Base-by-base conservation (phyloP, 179 eudicot species). In the Spinacia oleracea region DNA sequence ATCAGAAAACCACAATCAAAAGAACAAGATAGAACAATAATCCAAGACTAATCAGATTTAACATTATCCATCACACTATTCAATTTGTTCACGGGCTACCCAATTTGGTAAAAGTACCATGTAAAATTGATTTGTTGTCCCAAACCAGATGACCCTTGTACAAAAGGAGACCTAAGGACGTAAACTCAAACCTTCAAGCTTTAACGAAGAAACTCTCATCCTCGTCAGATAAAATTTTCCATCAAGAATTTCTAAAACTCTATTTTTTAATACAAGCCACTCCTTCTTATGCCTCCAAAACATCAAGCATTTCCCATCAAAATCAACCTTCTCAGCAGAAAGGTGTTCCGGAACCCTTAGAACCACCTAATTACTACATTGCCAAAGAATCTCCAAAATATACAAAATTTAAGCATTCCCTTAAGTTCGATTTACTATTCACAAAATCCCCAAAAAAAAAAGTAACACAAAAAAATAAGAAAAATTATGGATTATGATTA, bases 401-500 rank as follows among this genome's bases (percentile, higher is more conserved):
- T 2, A 10, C 64, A 59, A 59, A 59, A 25, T 2, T 25, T 59
- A 59, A 23, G 9, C 58, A 18, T 53, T 0, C 50, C 1, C 0
- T 45, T 9, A 18, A 0, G 58, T 53, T 53, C 58, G 4, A 34
- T 27, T 29, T 60, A 14, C 32, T 60, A 25, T 11, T 56, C 31
- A 69, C 23, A 15, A 15, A 11, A 32, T 38, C 6, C 46, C 34
- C 8, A 1, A 10, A 25, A 2, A 0, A 53, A 27, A 18, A 72
- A 50, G 5, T 66, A 74, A 51, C 55, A 72, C 7, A 27, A 48
- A 35, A 34, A 64, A 76, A 79, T 16, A 31, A 65, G 8, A n/a
- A n/a, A n/a, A n/a, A n/a, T n/a, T n/a, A n/a, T n/a, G n/a, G 16
- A 35, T 58, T n/a, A 45, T 6, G 2, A 56, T 85, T 14, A 62